Percentiles rank a stretch among this genome's conserved stretches.
phyloP scores from a whole-genome alignment of 768 basidiomycete species.

The Kwoniella shandongensis region DNA sequence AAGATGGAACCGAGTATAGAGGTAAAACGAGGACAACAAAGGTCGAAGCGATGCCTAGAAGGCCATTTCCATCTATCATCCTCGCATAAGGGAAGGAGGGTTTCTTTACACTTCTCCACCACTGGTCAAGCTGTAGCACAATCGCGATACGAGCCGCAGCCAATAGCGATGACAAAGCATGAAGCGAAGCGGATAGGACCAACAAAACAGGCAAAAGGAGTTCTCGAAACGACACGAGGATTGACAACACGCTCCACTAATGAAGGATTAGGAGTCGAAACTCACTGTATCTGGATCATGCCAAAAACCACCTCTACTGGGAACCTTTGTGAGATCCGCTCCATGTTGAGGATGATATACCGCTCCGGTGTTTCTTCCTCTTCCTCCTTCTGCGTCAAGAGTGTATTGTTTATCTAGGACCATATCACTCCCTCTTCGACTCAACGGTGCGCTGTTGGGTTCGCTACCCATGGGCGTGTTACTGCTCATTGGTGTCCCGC shows the following conservation, averaged over 20 bases:
- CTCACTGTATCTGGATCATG: conserved; percentile 36
- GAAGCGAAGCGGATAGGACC: conserved; percentile 1
- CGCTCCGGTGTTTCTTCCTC: neutral
- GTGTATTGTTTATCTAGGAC: conserved; percentile 2
- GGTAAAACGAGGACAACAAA: neutral
- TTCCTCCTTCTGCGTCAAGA: conserved; percentile 2
- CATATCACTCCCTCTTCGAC: conserved; percentile 17
- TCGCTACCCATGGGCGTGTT: conserved; percentile 17
- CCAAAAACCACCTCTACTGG: conserved; percentile 36
- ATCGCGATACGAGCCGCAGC: too few relatives aligned
- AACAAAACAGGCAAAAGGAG: neutral
- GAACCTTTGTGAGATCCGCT: conserved; percentile 26
- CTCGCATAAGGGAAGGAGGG: too few relatives aligned
- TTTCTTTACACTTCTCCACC: too few relatives aligned
- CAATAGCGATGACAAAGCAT: neutral
- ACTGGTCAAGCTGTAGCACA: too few relatives aligned
- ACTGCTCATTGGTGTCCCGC: conserved; percentile 19
- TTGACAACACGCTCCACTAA: too few relatives aligned
- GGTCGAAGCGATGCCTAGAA: too few relatives aligned
- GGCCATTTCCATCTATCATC: too few relatives aligned
- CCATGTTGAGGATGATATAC: conserved; percentile 4
- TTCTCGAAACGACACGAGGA: too few relatives aligned
- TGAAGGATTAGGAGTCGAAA: too few relatives aligned
- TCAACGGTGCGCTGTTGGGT: conserved; percentile 11
- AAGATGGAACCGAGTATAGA: conserved; percentile 1